Conservation (phyloP, 148 eudicot species). For the Suaeda aralocaspica region DNA sequence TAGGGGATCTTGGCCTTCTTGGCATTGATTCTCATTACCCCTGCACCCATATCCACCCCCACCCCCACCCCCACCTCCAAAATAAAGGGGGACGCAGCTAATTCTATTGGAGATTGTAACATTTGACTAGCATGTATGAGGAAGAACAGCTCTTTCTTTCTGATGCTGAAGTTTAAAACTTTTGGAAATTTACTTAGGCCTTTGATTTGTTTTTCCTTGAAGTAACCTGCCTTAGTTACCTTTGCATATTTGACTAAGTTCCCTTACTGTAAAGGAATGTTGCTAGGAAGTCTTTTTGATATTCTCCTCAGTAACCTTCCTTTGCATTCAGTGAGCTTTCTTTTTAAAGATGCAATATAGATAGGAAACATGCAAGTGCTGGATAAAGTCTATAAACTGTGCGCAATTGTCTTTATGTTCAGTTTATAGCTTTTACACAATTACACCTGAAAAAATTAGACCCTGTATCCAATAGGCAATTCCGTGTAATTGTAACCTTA, state of each 20-base stretch:
- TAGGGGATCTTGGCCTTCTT: too few species aligned
- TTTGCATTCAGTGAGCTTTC: neutral
- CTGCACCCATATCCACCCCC: too few species aligned
- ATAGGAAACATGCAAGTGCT: neutral
- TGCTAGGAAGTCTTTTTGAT: neutral
- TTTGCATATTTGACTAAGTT: neutral
- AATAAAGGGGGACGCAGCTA: neutral
- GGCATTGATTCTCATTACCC: too few species aligned
- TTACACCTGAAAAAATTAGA: neutral
- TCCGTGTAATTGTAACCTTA: neutral
- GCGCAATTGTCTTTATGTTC: neutral
- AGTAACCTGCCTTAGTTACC: conserved; percentile 1
- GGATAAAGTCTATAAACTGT: neutral
- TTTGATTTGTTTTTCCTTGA: neutral
- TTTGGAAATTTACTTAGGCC: neutral
- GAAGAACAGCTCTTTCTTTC: neutral
- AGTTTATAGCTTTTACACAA: neutral
- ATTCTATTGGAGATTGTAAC: neutral
- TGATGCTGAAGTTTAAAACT: neutral
- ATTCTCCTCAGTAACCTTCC: too few species aligned
- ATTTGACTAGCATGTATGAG: neutral
- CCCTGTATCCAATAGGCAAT: neutral
- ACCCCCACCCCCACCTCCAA: too few species aligned
- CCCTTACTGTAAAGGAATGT: neutral
- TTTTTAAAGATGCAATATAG: neutral